A percentile compares a stretch with the other conserved stretches of the same genome.
phyloP scores from a whole-genome alignment of 768 basidiomycete species.

The Nidularia sp. region DNA sequence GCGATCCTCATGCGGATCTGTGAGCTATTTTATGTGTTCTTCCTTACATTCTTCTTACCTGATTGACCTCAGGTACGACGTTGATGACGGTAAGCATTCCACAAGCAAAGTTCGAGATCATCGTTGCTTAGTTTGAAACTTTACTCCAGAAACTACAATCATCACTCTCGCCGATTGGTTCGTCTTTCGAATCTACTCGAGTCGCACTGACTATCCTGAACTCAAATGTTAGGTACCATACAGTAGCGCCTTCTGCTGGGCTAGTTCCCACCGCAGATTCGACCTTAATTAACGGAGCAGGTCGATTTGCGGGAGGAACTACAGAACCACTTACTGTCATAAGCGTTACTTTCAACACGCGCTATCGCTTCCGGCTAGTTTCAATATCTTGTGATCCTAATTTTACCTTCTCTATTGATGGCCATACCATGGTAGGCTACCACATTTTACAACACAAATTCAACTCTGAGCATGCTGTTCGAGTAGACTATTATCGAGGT shows the following conservation, averaged over 20 bases:
- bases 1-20: slow-evolving; percentile 15
- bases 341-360: slow-evolving; percentile 24
- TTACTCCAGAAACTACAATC: slow-evolving; percentile 24
- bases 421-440: slow-evolving; percentile 24
- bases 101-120: background rate
- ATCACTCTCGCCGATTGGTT: slow-evolving; percentile 37
- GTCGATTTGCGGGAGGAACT: slow-evolving; percentile 28
- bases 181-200: background rate
- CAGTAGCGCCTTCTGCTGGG: slow-evolving; percentile 9
- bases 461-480: slow-evolving; percentile 38
- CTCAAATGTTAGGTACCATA: slow-evolving; percentile 14
- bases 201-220: background rate
- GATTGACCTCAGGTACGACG: background rate
- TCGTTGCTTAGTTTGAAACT: slow-evolving; percentile 1
- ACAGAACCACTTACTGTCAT: slow-evolving; percentile 23
- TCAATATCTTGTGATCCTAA: slow-evolving; percentile 24
- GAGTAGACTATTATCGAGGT: slow-evolving; percentile 43
- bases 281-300: slow-evolving; percentile 34
- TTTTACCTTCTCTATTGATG: slow-evolving; percentile 40
- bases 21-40: background rate
- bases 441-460: background rate
- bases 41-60: background rate
- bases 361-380: slow-evolving; percentile 24
- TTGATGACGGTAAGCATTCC: slow-evolving; percentile 27
- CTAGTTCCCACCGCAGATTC: slow-evolving; percentile 12